Evolutionary conservation across 2,329 filamentous ascomycete genomes (phyloP), one percentile per base, ranked within the genome.

Genomic region (Cladophialophora exuberans): DNA sequence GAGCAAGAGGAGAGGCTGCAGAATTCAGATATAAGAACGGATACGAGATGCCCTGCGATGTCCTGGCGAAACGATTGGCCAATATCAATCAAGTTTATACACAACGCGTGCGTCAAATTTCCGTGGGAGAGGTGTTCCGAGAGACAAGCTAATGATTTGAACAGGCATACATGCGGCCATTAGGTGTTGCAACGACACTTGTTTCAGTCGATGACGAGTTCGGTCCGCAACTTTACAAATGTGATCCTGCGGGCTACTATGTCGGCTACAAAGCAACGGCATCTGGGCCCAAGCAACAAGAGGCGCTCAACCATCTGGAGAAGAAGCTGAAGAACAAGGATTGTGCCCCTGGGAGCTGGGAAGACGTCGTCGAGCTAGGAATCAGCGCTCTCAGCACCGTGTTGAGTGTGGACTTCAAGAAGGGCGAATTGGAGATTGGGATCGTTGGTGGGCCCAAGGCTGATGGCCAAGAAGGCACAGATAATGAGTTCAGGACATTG

Each of bases 291-390:
- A 99, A 99, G 80, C 93, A 97, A 74, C 94, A 99, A 74, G 94
- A 99, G 81, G 94, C 94, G 61, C 84, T 97, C 72, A 99, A 99
- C 76, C 91, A 96, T 74, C 82, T 99, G 56, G 94, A 99, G 84
- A 97, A 97, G 87, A 97, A 97, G 83, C 85, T 99, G 74, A 96
- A 97, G 81, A 97, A 96, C 86, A 97, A 97, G 85, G 92, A 97
- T 69, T 81, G 83, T 67, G 94, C 93, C 30, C 88, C 94, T 54
- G 94, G 94, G 59, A 86, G 79, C 70, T 99, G 94, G 94, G 90
- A 96, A 75, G 94, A 99, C 58, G 94, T 99, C 44, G 93, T 99
- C 45, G 94, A 99, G 80, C 82, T 97, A 67, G 94, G 90, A 56
- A 99, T 99, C 73, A 89, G 90, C 39, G 93, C 94, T 5, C 79